A percentile compares a stretch with the other conserved stretches of the same genome.
These are phyloP conservation scores for Trifolium dubium DNA, from an alignment of 306 rosid species.

Conservation along the genomic window DNA sequence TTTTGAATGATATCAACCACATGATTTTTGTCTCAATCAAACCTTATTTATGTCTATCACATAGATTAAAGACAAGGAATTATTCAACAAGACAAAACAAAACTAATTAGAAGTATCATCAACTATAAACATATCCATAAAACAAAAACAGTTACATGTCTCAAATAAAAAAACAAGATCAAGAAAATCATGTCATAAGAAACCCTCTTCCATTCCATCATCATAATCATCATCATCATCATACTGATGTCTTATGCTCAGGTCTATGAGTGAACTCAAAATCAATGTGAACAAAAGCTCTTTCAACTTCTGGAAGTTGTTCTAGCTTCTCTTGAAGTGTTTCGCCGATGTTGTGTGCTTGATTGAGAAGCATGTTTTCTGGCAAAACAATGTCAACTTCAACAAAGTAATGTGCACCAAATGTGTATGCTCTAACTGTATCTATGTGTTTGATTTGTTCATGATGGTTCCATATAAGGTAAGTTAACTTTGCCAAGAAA, in stretches of 20 bases:
- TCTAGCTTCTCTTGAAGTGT: constrained; percentile 77
- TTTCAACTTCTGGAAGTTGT: constrained; percentile 77
- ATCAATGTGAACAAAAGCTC: constrained; percentile 86
- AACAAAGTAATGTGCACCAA: constrained; percentile 76
- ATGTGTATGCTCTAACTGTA: constrained; percentile 83
- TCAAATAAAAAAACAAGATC: neutral
- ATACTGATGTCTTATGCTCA: constrained; percentile 70
- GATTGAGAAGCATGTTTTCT: constrained; percentile 61
- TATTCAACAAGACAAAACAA: neutral
- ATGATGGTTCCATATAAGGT: constrained; percentile 83
- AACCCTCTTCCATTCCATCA: neutral
- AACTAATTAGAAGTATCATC: neutral
- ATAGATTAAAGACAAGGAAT: too few relatives aligned
- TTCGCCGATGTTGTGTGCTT: constrained; percentile 86
- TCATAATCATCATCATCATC: constrained; percentile 26
- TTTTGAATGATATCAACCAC: too few relatives aligned
- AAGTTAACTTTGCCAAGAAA: constrained; percentile 69
- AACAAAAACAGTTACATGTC: neutral
- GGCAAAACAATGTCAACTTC: constrained; percentile 87
- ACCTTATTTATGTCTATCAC: too few relatives aligned
- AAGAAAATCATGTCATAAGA: neutral
- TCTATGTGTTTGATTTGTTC: constrained; percentile 76
- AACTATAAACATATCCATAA: constrained; percentile 1
- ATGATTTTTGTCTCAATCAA: too few relatives aligned
- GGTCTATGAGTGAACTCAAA: constrained; percentile 81